Conservation (phyloP, 805 yeast species). For the Teunomyces funiuensis region DNA sequence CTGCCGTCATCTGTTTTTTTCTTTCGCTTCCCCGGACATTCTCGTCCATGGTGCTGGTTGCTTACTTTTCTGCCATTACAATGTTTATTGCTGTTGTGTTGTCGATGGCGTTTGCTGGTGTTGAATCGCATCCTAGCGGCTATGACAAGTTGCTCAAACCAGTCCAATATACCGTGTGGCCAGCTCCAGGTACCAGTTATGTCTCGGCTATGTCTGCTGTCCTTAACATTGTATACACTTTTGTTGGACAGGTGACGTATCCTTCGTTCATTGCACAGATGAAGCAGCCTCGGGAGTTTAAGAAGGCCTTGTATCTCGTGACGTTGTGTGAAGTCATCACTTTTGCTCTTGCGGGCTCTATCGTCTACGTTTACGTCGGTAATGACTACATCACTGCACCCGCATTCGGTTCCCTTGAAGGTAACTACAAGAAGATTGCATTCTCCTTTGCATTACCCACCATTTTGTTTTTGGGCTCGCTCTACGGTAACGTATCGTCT, state of each 20-base stretch:
- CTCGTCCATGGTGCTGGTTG: conserved; percentile 50
- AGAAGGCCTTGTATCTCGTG: conserved; percentile 53
- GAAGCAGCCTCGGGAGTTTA: conserved; percentile 57
- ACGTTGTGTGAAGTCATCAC: conserved; percentile 49
- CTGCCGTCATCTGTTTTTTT: conserved; percentile 49
- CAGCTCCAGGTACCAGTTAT: conserved; percentile 51
- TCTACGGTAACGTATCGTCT: conserved; percentile 55
- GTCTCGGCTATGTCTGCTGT: conserved; percentile 56
- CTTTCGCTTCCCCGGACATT: conserved; percentile 59
- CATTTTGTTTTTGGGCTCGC: conserved; percentile 52
- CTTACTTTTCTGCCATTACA: conserved; percentile 53
- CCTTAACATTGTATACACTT: conserved; percentile 59
- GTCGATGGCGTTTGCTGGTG: conserved; percentile 53
- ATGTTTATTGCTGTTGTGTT: conserved; percentile 57
- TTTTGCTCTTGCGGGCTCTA: conserved; percentile 55
- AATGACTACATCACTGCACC: conserved; percentile 55
- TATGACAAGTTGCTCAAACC: conserved; percentile 28
- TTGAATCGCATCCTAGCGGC: conserved; percentile 48
- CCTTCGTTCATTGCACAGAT: conserved; percentile 63
- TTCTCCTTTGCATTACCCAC: conserved; percentile 65
- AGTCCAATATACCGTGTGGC: conserved; percentile 49
- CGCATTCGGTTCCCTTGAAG: conserved; percentile 53
- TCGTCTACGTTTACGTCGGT: conserved; percentile 60
- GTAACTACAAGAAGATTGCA: conserved; percentile 50
- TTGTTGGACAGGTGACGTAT: conserved; percentile 64